A percentile compares a stretch with the other conserved stretches of the same genome.
Conservation (phyloP, 129 eudicot species). For the Escallonia herrerae region DNA sequence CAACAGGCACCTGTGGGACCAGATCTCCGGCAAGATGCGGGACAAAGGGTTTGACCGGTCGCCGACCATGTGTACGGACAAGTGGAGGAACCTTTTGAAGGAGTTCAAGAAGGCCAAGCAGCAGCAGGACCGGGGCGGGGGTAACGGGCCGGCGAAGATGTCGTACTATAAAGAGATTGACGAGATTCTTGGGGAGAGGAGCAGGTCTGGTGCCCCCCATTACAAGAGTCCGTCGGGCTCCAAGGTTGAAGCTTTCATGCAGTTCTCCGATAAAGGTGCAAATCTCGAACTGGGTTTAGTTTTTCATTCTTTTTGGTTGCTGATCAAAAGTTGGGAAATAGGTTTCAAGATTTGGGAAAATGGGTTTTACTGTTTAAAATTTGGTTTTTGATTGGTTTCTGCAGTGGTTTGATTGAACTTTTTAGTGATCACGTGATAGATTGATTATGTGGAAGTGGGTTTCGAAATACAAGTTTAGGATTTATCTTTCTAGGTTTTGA, state of each 20-base stretch:
- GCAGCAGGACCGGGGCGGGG: conserved; percentile 26
- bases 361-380: too few species aligned
- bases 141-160: conserved; percentile 61
- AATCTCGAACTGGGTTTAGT: background rate
- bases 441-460: too few species aligned
- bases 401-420: too few species aligned
- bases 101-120: conserved; percentile 87
- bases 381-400: too few species aligned
- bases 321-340: too few species aligned
- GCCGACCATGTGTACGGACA: conserved; percentile 97
- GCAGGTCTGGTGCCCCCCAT: conserved; percentile 19
- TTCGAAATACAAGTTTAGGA: too few species aligned
- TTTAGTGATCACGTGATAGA: too few species aligned
- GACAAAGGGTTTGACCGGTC: conserved; percentile 90
- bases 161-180: conserved; percentile 83
- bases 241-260: conserved; percentile 73
- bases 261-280: conserved; percentile 86
- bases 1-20: conserved; percentile 91
- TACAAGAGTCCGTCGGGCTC: conserved; percentile 27
- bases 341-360: too few species aligned
- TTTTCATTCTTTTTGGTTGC: background rate
- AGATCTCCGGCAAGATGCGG: conserved; percentile 71
- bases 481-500: too few species aligned
- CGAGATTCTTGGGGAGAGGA: conserved; percentile 70
- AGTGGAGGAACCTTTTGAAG: conserved; percentile 91